Evolutionary conservation across 257 asterid species (phyloP).

Genomic region (Penstemon davidsonii): DNA sequence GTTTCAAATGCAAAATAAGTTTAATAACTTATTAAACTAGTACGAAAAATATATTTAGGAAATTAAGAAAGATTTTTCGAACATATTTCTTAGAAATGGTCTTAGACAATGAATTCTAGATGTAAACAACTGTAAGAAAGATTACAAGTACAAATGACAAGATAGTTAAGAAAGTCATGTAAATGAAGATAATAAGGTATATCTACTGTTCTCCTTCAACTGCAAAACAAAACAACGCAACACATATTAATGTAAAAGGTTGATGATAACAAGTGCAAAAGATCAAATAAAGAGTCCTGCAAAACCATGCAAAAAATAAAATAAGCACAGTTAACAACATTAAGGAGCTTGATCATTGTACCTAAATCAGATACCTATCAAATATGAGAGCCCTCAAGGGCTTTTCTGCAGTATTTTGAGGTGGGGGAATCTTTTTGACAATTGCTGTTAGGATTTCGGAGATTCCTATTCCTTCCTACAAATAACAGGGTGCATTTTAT

Average conservation of each 20-base stretch:
- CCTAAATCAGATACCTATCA: slow-evolving; percentile 87
- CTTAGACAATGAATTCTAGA: background rate
- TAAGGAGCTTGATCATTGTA: slow-evolving; percentile 47
- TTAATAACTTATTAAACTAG: too few species aligned
- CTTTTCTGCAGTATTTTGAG: slow-evolving; percentile 64
- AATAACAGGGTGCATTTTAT: slow-evolving; percentile 29
- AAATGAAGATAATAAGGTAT: background rate
- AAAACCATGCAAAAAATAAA: background rate
- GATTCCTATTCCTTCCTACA: slow-evolving; percentile 93
- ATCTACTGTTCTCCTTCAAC: slow-evolving; percentile 1
- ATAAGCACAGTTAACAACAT: slow-evolving; percentile 2
- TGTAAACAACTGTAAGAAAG: slow-evolving; percentile 1
- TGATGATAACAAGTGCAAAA: too few species aligned
- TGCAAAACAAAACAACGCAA: background rate
- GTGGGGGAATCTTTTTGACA: slow-evolving; percentile 87
- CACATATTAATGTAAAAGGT: background rate
- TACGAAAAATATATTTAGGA: too few species aligned
- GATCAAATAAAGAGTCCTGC: background rate
- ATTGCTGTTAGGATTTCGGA: slow-evolving; percentile 73
- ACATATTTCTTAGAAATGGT: background rate
- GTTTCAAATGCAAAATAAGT: too few species aligned
- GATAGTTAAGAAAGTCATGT: slow-evolving; percentile 2
- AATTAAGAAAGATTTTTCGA: too few species aligned
- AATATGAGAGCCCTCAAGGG: slow-evolving; percentile 98
- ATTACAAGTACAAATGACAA: slow-evolving; percentile 10